These are phyloP conservation scores for Tylopilus rubrobrunneus DNA, from an alignment of 768 basidiomycete genomes.

Conservation along the genomic window DNA sequence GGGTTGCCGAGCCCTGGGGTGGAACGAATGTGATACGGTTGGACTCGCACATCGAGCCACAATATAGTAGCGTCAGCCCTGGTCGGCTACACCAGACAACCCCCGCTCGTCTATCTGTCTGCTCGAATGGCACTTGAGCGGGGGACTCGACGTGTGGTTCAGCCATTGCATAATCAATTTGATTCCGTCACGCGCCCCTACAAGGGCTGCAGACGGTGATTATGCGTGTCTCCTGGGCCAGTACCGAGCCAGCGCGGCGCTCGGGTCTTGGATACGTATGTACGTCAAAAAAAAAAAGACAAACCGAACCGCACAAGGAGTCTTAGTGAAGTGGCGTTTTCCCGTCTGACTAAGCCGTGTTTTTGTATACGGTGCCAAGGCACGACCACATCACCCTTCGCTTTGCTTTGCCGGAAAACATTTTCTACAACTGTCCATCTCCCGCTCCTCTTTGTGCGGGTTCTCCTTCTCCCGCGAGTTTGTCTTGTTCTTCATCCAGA, in stretches of 20 bases:
- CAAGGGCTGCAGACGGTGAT: not conserved
- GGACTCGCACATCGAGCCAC: no score
- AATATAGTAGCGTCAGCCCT: no score
- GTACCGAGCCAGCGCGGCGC: not conserved
- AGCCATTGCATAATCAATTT: not conserved
- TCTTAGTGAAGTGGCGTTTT: conserved; percentile 16
- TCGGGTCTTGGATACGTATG: not conserved
- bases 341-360: conserved; percentile 31
- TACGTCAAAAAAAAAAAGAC: not conserved
- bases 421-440: conserved; percentile 15
- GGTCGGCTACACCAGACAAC: not conserved
- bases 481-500: not conserved
- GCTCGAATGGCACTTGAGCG: not conserved
- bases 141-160: not conserved
- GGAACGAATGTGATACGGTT: no score
- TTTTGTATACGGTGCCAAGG: conserved; percentile 8
- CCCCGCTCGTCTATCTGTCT: not conserved
- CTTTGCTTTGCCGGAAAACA: conserved; percentile 13
- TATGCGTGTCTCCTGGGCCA: not conserved
- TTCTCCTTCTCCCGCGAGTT: conserved; percentile 11
- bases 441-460: conserved; percentile 1
- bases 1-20: not conserved
- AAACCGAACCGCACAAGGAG: not conserved
- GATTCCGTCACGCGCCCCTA: not conserved
- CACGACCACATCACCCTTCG: conserved; percentile 10